Evolutionary conservation across 768 basidiomycete genomes (phyloP).

Genomic region (Tylopilus balloui): DNA sequence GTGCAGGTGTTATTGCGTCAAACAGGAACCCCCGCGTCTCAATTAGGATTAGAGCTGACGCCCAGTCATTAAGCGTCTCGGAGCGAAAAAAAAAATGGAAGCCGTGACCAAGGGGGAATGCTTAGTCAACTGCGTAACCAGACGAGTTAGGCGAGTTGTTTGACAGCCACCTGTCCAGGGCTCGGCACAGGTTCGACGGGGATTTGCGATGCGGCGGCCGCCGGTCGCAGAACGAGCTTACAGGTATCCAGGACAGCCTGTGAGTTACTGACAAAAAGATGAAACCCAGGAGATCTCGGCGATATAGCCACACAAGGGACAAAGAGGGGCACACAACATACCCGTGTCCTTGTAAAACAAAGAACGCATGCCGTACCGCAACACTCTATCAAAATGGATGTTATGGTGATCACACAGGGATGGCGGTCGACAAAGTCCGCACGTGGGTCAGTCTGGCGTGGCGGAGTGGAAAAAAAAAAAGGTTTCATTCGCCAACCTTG

Average conservation of each 20-base stretch:
- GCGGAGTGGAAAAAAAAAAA: slow-evolving; percentile 17
- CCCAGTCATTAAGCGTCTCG: slow-evolving; percentile 23
- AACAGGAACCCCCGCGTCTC: slow-evolving; percentile 9
- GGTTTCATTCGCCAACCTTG: slow-evolving; percentile 8
- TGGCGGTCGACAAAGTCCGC: slow-evolving; percentile 13
- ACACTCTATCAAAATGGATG: slow-evolving; percentile 11
- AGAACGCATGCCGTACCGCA: slow-evolving; percentile 5
- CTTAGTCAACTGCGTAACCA: slow-evolving; percentile 18
- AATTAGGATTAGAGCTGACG: slow-evolving; percentile 7
- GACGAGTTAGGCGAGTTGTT: slow-evolving; percentile 16
- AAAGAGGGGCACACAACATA: slow-evolving; percentile 1
- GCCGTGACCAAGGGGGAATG: slow-evolving; percentile 17
- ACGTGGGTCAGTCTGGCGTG: slow-evolving; percentile 1
- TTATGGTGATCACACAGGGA: slow-evolving; percentile 1
- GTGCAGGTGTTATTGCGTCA: neutral
- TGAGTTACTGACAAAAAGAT: slow-evolving; percentile 3
- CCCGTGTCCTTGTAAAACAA: slow-evolving; percentile 7
- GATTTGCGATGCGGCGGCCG: slow-evolving; percentile 10
- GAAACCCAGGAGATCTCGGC: slow-evolving; percentile 12
- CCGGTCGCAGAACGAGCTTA: slow-evolving; percentile 3
- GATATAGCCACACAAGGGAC: slow-evolving; percentile 5
- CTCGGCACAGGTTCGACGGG: slow-evolving; percentile 23
- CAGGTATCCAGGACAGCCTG: slow-evolving; percentile 12
- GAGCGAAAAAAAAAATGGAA: slow-evolving; percentile 29
- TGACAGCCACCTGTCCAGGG: slow-evolving; percentile 19